Conservation (phyloP, 148 eudicot species). For the Salicornia ramosissima region DNA sequence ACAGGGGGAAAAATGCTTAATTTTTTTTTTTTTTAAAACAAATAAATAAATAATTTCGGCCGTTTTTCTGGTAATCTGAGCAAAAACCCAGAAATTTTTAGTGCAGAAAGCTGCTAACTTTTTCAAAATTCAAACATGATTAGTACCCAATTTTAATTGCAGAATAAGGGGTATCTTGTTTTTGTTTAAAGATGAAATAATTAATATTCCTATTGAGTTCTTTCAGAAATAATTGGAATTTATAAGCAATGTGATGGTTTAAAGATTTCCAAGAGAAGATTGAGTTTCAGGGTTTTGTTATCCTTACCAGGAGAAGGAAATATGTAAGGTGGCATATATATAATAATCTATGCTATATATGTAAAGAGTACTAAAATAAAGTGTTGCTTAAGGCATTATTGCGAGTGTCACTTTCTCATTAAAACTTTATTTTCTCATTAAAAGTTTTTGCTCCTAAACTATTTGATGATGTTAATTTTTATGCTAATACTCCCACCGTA, state of each 20-base stretch:
- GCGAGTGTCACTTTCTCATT: no score
- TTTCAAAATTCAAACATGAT: neutral
- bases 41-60: no score
- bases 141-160: conserved; percentile 12
- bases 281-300: neutral
- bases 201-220: neutral
- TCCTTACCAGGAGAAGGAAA: no score
- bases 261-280: neutral
- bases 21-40: neutral
- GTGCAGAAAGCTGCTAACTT: no score
- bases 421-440: no score
- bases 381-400: no score
- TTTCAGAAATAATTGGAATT: neutral
- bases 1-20: neutral
- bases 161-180: neutral
- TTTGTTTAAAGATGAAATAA: neutral
- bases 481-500: no score
- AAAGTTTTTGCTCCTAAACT: no score
- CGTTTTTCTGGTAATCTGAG: neutral
- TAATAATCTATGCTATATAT: neutral
- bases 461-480: no score
- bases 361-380: neutral
- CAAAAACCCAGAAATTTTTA: no score
- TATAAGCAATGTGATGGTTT: neutral
- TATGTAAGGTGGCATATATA: no score